Percentiles rank a stretch among this genome's conserved stretches.
phyloP scores from a whole-genome alignment of 805 yeast species.

The Candida pini region DNA sequence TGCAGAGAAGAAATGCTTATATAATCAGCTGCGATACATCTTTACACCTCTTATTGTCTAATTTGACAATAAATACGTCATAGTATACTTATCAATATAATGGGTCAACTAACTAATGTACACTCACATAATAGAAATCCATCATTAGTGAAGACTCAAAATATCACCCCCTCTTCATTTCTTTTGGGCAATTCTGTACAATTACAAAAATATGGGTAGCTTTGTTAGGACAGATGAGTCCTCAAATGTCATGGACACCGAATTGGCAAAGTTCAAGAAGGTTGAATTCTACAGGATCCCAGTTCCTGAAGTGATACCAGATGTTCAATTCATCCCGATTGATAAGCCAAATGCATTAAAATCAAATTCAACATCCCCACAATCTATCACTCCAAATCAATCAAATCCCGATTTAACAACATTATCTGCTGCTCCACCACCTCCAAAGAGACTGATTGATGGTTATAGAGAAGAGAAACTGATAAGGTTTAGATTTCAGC shows the following conservation, averaged over 20 bases:
- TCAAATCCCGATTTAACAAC: background rate
- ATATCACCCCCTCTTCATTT: too few relatives aligned
- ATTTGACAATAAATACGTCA: too few relatives aligned
- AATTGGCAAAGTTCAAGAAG: constrained; percentile 19
- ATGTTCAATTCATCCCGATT: constrained; percentile 4
- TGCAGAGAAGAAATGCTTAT: too few relatives aligned
- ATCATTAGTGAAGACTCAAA: too few relatives aligned
- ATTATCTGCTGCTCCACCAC: constrained; percentile 1
- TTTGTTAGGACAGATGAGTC: constrained; percentile 10
- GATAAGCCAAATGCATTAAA: constrained; percentile 1
- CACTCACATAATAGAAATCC: too few relatives aligned
- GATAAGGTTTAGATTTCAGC: constrained; percentile 12
- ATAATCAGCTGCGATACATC: too few relatives aligned
- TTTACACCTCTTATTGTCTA: too few relatives aligned
- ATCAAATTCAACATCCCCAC: background rate
- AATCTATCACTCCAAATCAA: background rate
- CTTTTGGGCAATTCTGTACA: too few relatives aligned
- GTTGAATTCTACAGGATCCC: constrained; percentile 22
- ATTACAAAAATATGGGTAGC: too few relatives aligned
- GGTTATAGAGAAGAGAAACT: constrained; percentile 9
- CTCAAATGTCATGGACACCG: constrained; percentile 14
- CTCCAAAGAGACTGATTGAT: constrained; percentile 1
- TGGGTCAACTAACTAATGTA: too few relatives aligned
- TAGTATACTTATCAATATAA: too few relatives aligned
- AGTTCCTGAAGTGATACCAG: constrained; percentile 15